Evolutionary conservation across 306 rosid species (phyloP).

Genomic region (Inga leiocalycina): DNA sequence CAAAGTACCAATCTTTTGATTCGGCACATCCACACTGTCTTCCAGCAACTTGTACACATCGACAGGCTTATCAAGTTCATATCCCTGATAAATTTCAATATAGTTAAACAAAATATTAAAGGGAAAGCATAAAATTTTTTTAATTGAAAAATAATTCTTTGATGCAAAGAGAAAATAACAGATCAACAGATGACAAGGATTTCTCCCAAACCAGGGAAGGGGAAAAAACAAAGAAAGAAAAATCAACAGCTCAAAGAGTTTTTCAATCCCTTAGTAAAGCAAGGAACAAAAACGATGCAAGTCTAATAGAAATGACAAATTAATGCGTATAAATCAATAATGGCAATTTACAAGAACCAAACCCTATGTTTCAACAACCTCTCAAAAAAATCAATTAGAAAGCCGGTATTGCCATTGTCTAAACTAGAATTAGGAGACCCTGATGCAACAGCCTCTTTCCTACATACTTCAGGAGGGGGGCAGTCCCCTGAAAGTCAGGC

Average conservation of each 20-base stretch:
- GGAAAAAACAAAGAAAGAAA: neutral
- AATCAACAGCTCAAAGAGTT: neutral
- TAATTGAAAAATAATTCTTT: neutral
- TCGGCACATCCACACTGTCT: constrained; percentile 40
- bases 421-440: neutral
- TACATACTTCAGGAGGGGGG: neutral
- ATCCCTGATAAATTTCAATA: constrained; percentile 53
- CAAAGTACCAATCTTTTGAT: constrained; percentile 32
- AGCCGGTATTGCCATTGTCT: neutral
- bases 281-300: neutral
- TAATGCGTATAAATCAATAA: neutral
- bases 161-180: neutral
- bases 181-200: neutral
- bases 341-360: neutral
- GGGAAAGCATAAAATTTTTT: neutral
- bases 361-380: neutral
- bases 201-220: neutral
- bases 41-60: constrained; percentile 63
- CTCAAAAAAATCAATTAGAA: neutral
- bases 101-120: neutral
- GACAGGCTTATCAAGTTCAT: constrained; percentile 55
- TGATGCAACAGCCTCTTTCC: neutral
- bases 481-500: neutral
- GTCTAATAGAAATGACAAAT: neutral
- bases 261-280: neutral